A percentile compares a stretch with the other conserved stretches of the same genome.
Conservation (phyloP, 164 flowering plant genomes). For the Aristolochia fimbriata region DNA sequence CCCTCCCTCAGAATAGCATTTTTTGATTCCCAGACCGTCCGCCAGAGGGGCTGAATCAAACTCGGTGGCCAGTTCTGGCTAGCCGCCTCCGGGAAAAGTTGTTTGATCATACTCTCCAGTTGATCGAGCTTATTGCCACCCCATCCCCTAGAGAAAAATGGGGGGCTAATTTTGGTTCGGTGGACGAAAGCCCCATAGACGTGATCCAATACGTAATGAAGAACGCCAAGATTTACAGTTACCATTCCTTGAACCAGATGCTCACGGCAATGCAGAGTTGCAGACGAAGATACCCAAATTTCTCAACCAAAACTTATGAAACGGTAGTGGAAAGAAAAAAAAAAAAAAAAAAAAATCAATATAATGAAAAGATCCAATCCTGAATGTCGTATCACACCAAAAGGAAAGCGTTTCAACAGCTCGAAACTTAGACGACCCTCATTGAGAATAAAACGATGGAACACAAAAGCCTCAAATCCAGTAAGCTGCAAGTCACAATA, state of each 20-base stretch:
- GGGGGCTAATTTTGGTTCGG: slow-evolving; percentile 69
- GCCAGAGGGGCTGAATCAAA: slow-evolving; percentile 68
- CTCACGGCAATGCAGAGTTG: background rate
- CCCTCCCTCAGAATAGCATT: slow-evolving; percentile 73
- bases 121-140: slow-evolving; percentile 80
- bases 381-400: no score
- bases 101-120: slow-evolving; percentile 67
- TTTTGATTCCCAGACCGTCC: slow-evolving; percentile 82
- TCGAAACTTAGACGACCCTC: no score
- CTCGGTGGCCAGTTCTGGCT: slow-evolving; percentile 74
- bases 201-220: slow-evolving; percentile 90
- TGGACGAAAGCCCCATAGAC: slow-evolving; percentile 88
- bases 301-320: background rate
- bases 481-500: no score
- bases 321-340: no score
- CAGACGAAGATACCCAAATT: background rate
- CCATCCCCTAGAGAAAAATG: slow-evolving; percentile 93
- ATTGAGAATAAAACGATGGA: no score
- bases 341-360: no score
- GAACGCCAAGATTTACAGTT: slow-evolving; percentile 68
- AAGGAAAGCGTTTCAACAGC: no score
- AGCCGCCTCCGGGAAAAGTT: slow-evolving; percentile 61
- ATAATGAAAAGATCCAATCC: no score
- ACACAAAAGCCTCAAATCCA: no score
- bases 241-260: slow-evolving; percentile 39